These are phyloP conservation scores for Lithospermum erythrorhizon DNA, from an alignment of 257 asterid genomes.

Conservation along the genomic window DNA sequence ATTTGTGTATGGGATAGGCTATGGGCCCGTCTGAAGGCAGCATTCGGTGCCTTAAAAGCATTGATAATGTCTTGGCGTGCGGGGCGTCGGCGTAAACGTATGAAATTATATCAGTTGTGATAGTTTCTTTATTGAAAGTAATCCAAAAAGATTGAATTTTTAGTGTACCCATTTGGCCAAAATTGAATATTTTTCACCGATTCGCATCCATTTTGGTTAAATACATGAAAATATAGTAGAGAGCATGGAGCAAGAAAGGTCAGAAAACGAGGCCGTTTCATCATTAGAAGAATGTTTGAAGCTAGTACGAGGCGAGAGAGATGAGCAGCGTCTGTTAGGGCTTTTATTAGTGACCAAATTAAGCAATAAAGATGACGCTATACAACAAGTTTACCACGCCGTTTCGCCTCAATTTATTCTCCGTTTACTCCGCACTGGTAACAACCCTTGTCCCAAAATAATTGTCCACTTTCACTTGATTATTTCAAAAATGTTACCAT, in stretches of 20 bases:
- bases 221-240: constrained; percentile 18
- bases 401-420: constrained; percentile 59
- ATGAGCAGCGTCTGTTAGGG: constrained; percentile 79
- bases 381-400: constrained; percentile 54
- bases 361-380: constrained; percentile 55
- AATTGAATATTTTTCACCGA: constrained; percentile 20
- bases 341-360: constrained; percentile 64
- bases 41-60: too few species aligned
- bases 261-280: too few species aligned
- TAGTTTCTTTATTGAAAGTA: constrained; percentile 4
- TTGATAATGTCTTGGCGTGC: too few species aligned
- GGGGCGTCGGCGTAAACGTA: constrained; percentile 21
- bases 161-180: constrained; percentile 16
- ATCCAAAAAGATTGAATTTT: constrained; percentile 24
- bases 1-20: too few species aligned
- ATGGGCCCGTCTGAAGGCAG: too few species aligned
- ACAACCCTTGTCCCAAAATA: too few species aligned
- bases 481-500: background rate
- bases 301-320: constrained; percentile 57
- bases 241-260: too few species aligned
- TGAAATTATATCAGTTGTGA: constrained; percentile 12
- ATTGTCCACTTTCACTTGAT: too few species aligned
- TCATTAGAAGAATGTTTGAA: constrained; percentile 40
- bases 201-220: constrained; percentile 14
- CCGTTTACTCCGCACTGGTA: constrained; percentile 73